Evolutionary conservation across 2,329 filamentous ascomycete species (phyloP).

Genomic region (Zasmidium angulare): DNA sequence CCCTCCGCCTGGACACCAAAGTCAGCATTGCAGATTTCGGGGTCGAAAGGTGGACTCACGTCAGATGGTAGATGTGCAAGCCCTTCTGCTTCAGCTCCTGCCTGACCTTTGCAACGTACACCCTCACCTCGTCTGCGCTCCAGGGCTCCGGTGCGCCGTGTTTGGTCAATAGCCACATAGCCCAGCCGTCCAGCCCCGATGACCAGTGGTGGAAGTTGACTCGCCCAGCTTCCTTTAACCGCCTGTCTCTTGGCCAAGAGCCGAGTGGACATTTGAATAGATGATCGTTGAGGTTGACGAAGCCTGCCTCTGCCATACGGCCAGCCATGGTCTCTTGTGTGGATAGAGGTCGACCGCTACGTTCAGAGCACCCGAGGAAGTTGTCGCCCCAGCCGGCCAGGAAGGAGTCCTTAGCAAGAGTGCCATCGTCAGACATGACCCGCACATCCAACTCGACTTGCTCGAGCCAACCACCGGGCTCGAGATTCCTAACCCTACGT

Average conservation of each 20-base stretch:
- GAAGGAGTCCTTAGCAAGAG: slow-evolving; percentile 30
- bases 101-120: slow-evolving; percentile 43
- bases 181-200: slow-evolving; percentile 42
- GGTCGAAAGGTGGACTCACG: slow-evolving; percentile 14
- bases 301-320: slow-evolving; percentile 10
- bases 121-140: slow-evolving; percentile 44
- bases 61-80: slow-evolving; percentile 15
- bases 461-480: slow-evolving; percentile 45
- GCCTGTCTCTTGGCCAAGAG: slow-evolving; percentile 39
- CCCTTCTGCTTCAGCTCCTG: slow-evolving; percentile 26
- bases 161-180: slow-evolving; percentile 39
- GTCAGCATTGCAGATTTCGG: too few species aligned
- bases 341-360: slow-evolving; percentile 11
- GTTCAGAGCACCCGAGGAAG: slow-evolving; percentile 15
- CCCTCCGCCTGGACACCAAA: slow-evolving; percentile 5
- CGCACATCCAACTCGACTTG: slow-evolving; percentile 37
- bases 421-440: slow-evolving; percentile 22
- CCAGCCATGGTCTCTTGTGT: slow-evolving; percentile 14
- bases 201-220: slow-evolving; percentile 40
- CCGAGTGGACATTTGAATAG: slow-evolving; percentile 43
- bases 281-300: slow-evolving; percentile 36
- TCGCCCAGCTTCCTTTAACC: slow-evolving; percentile 39
- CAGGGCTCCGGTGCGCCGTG: slow-evolving; percentile 34
- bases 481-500: slow-evolving; percentile 26
- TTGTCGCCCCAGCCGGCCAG: slow-evolving; percentile 32